Evolutionary conservation across 257 asterid species (phyloP), one percentile per base, ranked within the genome.

Genomic region (Rubia yunnanensis): DNA sequence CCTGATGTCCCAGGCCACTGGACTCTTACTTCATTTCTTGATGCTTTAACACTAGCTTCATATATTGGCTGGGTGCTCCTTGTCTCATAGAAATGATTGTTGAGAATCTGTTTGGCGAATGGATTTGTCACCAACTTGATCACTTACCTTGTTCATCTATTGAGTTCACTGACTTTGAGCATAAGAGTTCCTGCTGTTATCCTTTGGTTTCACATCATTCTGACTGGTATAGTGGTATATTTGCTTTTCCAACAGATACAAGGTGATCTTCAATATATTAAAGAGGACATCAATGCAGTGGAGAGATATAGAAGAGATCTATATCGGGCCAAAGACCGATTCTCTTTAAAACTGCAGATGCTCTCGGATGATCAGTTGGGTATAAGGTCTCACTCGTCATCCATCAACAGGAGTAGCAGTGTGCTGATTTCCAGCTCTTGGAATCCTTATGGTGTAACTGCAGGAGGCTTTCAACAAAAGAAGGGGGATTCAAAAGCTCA

Each of bases 291-390:
- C 60, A 79, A 70, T 75, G 73, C 88, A 41, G 96, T 85, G 65
- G 96, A 88, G 76, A 79, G 82, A 71, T 85, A 73, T 74, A 79
- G 94, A 75, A 82, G 81, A 72, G 89, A 79, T 52, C 78, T 86
- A 20, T 79, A 83, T 82, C 85, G 79, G 35, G 85, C 94, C 76
- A 84, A 82, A 75, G 96, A 84, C 74, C 76, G 83, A 76, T 86
- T 81, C 71, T 82, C 94, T 20, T 63, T 81, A 65, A 87, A 87
- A 67, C 76, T 83, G 71, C 82, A 77, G 70, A 79, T 87, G 84
- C 71, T 80, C 63, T 70, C 85, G 49, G 83, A 84, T 73, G 91
- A 88, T 65, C 77, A 79, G 55, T 52, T 69, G 60, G 85, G 76
- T 68, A 73, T 59, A 30, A 74, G 83, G 73, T 75, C 91, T 30